Base-by-base conservation (phyloP, 2,329 filamentous ascomycete species). In the Claviceps paspali region DNA sequence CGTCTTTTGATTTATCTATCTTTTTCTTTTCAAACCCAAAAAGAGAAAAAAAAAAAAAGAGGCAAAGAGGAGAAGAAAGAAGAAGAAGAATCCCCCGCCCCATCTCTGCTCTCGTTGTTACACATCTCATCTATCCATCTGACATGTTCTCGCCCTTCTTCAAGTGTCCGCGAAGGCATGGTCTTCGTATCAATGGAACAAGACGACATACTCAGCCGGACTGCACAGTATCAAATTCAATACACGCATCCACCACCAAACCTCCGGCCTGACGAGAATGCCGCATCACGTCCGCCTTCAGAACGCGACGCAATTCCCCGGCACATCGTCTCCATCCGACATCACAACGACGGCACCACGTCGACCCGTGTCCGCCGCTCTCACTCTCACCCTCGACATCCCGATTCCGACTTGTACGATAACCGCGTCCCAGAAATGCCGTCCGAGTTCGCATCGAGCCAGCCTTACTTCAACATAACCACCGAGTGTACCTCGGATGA, bases 101-200 rank as follows among this genome's bases (percentile, higher is more conserved):
- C n/a, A n/a, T n/a, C n/a, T n/a, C n/a, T n/a, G n/a, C n/a, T n/a
- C n/a, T n/a, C n/a, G n/a, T n/a, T n/a, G n/a, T n/a, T n/a, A n/a
- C n/a, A n/a, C n/a, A 14, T 26, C 32, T 34, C 8, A 14, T 14
- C 23, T 27, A 4, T 10, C 11, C 22, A 7, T 34, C 15, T 27
- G 3, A 12, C 24, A 34, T 21, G 29, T 35, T n/a, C n/a, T n/a
- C n/a, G 15, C 24, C 29, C 14, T 41, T 19, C 17, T 14, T 11
- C 7, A 17, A 88, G 83, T 38, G 79, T 94, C 37, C 79, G 88
- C 57, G 82, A 93, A 67, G 88, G 91, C 31, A 79, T 95, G 70
- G 73, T 96, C 1, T 95, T 95, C 52, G 70, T 96, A 21, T 74
- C 83, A 32, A 94, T 95, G 87, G 72, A 76, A 29, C 73, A 78